phyloP scores from a whole-genome alignment of 345 rosid species.

The Lepidium aucheri region DNA sequence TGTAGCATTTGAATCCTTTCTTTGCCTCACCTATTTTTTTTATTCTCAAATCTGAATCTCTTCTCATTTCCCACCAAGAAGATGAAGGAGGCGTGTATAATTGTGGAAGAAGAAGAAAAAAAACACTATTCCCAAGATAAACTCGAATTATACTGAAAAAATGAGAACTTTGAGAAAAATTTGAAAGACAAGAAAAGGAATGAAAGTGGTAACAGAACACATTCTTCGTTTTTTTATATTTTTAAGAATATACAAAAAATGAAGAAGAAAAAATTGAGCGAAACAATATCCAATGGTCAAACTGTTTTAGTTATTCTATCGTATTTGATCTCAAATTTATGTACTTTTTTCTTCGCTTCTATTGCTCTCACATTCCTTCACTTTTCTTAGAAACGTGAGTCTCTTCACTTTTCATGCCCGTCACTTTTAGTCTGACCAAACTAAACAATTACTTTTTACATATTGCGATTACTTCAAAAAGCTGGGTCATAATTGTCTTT shows the following conservation, averaged over 20 bases:
- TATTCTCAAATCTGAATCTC: no score
- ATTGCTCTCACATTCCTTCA: no score
- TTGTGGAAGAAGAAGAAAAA: neutral
- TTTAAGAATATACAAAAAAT: constrained; percentile 9
- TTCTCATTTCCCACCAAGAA: constrained; percentile 34
- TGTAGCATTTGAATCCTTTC: no score
- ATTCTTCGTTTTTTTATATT: constrained; percentile 25
- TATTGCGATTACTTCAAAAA: no score
- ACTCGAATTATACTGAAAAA: constrained; percentile 28
- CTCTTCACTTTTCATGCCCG: no score
- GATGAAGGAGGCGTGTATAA: constrained; percentile 36
- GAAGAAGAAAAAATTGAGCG: constrained; percentile 15
- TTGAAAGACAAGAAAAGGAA: constrained; percentile 4
- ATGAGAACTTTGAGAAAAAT: neutral
- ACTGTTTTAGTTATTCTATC: neutral
- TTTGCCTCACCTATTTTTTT: no score
- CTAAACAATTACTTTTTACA: no score
- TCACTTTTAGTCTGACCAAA: no score
- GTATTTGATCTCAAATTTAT: neutral
- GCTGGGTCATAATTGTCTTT: no score
- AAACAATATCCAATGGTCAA: constrained; percentile 13
- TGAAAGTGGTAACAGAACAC: constrained; percentile 56
- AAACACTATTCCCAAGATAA: constrained; percentile 28
- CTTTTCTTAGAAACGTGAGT: no score
- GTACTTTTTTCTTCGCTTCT: no score